Base-by-base conservation (phyloP, 176 grass and related monocot species). In the Triticum monococcum region DNA sequence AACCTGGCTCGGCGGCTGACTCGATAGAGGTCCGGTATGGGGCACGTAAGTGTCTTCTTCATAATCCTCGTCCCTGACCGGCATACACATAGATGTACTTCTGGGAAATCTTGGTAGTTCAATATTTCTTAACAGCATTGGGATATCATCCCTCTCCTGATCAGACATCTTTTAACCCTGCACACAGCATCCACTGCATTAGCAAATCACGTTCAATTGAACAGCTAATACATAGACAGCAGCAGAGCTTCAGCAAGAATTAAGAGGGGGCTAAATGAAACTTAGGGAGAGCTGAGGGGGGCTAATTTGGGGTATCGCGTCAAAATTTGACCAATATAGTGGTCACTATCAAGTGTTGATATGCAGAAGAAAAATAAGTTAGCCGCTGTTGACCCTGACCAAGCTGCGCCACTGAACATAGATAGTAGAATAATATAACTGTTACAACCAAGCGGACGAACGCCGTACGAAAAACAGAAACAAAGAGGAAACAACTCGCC, bases 11-110 rank as follows among this genome's bases (percentile, higher is more conserved):
- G 88, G 32, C 11, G 82, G 66, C 61, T 88, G 92, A 46, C 69
- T 77, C 31, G 77, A 85, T 17, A 98, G 84, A 86, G 96, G 93
- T 23, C 92, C 92, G 23, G 96, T 98, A 71, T 86, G 92, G 61
- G 88, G 63, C 11, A 96, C 74, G 68, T 88, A 92, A 4, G 88
- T 57, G 48, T 92, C 88, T 84, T 91, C 86, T 78, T 77, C 79
- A 35, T 90, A 90, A 52, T 67, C 91, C 75, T 72, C 85, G 8
- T 89, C 93, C 78, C 90, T 88, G 3, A 91, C 60, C 22, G 90
- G 96, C 86, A 98, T 85, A 38, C 91, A 92, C 96, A 98, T 94
- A 26, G 96, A 98, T 26, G 84, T 91, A 79, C 96, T 98, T 86
- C 96, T 91, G 24, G 90, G 89, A 71, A 91, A 91, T 79, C 79